These are phyloP conservation scores for Danielia oregonensis DNA, from an alignment of 805 yeast genomes.

Conservation along the genomic window DNA sequence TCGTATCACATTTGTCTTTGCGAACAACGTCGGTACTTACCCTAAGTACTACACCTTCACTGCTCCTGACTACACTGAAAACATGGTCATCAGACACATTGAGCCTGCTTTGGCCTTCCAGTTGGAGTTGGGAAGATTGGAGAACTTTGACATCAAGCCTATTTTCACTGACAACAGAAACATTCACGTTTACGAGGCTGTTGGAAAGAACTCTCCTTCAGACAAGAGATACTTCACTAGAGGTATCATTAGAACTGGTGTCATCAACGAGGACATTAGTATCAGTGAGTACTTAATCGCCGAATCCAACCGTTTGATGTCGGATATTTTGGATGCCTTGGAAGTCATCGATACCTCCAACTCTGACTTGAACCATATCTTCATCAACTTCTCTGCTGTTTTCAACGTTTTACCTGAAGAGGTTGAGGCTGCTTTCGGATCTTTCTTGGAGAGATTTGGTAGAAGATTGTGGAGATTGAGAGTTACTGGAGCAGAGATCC, in stretches of 20 bases:
- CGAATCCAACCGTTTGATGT: conserved; percentile 94
- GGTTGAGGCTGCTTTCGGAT: conserved; percentile 96
- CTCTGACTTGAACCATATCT: conserved; percentile 94
- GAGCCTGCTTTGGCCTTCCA: conserved; percentile 99
- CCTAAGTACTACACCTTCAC: conserved; percentile 96
- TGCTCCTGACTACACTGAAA: conserved; percentile 82
- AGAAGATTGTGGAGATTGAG: conserved; percentile 95
- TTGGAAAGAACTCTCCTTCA: conserved; percentile 87
- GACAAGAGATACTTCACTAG: conserved; percentile 96
- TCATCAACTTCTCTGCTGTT: conserved; percentile 93
- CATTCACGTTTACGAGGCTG: conserved; percentile 95
- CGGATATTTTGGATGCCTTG: conserved; percentile 90
- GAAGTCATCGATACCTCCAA: conserved; percentile 93
- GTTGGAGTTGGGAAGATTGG: conserved; percentile 88
- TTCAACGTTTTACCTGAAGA: conserved; percentile 93
- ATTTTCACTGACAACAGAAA: conserved; percentile 95
- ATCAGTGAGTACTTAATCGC: conserved; percentile 93
- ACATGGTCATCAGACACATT: conserved; percentile 91
- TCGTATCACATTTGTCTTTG: conserved; percentile 89
- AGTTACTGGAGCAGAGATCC: conserved; percentile 94
- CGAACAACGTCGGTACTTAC: conserved; percentile 77
- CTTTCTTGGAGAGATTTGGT: conserved; percentile 96
- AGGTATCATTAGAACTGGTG: conserved; percentile 95
- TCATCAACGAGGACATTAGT: conserved; percentile 87
- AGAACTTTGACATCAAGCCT: conserved; percentile 92